These are phyloP conservation scores for Phytophthora megakarya DNA, from an alignment of 352 stramenopile genomes.

Conservation along the genomic window DNA sequence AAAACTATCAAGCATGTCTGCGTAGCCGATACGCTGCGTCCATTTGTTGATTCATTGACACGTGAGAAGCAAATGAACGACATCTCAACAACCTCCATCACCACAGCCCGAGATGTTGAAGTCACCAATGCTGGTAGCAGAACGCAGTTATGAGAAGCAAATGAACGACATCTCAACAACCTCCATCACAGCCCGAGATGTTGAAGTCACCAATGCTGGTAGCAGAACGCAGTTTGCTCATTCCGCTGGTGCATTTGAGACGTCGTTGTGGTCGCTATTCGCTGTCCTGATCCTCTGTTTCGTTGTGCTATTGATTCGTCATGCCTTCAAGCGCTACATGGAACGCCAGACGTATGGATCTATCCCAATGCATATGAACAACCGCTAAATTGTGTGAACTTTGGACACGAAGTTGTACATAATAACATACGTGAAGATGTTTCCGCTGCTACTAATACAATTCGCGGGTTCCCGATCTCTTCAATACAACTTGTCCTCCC, in stretches of 20 bases:
- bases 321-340: constrained; percentile 26
- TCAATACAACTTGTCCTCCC: neutral
- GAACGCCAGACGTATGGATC: constrained; percentile 30
- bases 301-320: constrained; percentile 39
- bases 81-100: constrained; percentile 7
- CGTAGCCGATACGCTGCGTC: constrained; percentile 70
- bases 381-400: constrained; percentile 5
- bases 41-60: constrained; percentile 62
- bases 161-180: constrained; percentile 1
- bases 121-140: constrained; percentile 3
- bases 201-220: constrained; percentile 8
- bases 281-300: constrained; percentile 46
- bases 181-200: constrained; percentile 8
- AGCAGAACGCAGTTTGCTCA: constrained; percentile 6
- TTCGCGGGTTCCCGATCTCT: neutral
- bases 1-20: constrained; percentile 70
- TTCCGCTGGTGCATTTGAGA: constrained; percentile 18
- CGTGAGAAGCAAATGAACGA: neutral
- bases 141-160: constrained; percentile 1
- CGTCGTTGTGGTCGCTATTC: constrained; percentile 48
- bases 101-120: constrained; percentile 9
- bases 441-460: neutral
- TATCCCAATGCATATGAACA: constrained; percentile 32
- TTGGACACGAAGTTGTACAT: neutral
- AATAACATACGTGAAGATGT: neutral